Base-by-base conservation (phyloP, 2,329 filamentous ascomycete genomes). In the Sporothrix luriei region DNA sequence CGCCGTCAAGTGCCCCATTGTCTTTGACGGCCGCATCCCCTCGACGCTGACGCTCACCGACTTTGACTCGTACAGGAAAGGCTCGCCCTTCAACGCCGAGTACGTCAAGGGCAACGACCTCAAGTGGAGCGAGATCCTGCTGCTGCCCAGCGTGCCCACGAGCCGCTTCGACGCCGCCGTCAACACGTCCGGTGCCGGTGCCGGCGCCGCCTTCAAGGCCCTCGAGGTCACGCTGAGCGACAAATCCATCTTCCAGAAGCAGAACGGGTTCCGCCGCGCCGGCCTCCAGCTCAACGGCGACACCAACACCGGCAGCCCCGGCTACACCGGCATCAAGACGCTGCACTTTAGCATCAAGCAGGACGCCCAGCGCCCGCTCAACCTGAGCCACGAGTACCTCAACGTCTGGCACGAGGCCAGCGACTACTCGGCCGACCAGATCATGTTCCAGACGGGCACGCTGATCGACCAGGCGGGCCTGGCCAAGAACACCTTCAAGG, bases 151-250 rank as follows among this genome's bases (percentile, higher is more conserved):
- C 19, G 68, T 52, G 21, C 68, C 69, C 16, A 68, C 71, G 43
- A 73, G 74, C 16, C 80, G 79, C 57, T 83, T 84, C 76, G 82
- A 83, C 73, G 71, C 72, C 61, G 77, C 71, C 29, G 77, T 66
- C 67, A 68, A 65, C 49, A 26, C 66, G 26, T 6, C 46, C 48
- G 16, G 46, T 29, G 5, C 11, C 40, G 38, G 5, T 10, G 10
- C 38, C 38, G 38, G 38, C 40, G 13, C 29, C 73, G 40, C 73
- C 40, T 75, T 77, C 71, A 79, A 78, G 72, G 75, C 81, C 1
- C 71, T 83, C 71, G 81, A 83, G 75, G 80, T 82, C 24, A 83
- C 80, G 67, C 76, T 83, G 73, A 78, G 76, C 74, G 81, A 83
- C 75, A 70, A 75, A 67, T 81, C 79, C 75, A 78, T 83, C 75